Evolutionary conservation across 805 yeast species (phyloP), one percentile per base, ranked within the genome.

Genomic region (Barnettozyma sucrosica): DNA sequence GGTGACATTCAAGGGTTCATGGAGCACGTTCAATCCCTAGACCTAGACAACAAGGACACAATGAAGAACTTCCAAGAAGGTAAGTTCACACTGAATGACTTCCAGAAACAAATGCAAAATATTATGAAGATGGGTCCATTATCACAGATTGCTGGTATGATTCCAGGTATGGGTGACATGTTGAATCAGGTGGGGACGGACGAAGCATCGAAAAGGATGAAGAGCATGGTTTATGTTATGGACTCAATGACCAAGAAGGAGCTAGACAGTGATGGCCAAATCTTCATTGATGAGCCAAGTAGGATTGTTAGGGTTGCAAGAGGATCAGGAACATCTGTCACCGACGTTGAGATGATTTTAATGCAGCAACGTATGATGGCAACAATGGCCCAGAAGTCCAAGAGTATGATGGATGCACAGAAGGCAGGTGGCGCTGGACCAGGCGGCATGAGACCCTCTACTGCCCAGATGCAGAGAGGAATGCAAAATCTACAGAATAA

Each of bases 41-140:
- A 89, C 56, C 76, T 92, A 51, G 93, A 88, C 64, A 95, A 92
- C 57, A 85, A 89, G 67, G 90, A 88, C 52, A 83, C 93, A 16
- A 82, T 89, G 68, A 93, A 92, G 68, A 89, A 93, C 67, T 79
- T 92, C 64, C 89, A 88, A 67, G 93, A 93, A 63, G 99, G 99
- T 49, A 89, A 87, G 58, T 92, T 92, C 67, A 89, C 98, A 1
- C 72, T 92, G 47, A 75, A 88, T 52, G 98, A 93, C 67, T 80
- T 92, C 68, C 90, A 93, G 59, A 85, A 92, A 46, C 98, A 93
- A 67, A 85, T 92, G 95, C 85, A 85, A 65, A 92, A 90, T 55
- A 85, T 93, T 57, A 74, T 92, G 79, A 93, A 93, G 66, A 88
- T 93, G 95, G 99, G 99, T 2, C 97, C 98, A 3, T 69, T 92